Base-by-base conservation (phyloP, 495 filamentous ascomycete genomes). In the Cryomyces minteri region DNA sequence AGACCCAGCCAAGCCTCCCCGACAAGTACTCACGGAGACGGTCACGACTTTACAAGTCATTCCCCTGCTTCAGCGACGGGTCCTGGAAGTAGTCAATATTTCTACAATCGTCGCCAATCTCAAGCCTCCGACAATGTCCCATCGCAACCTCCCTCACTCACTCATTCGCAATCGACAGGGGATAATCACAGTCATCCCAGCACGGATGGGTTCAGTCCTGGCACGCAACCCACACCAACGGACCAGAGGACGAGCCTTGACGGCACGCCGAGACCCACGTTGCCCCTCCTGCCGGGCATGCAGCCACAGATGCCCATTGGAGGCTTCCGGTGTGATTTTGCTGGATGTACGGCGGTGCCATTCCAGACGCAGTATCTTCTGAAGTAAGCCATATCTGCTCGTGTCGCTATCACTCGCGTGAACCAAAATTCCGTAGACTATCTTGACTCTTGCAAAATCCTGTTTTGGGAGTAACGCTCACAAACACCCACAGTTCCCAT, bases 311-410 rank as follows among this genome's bases (percentile, higher is more conserved):
- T 48, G 25, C 51, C 51, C 12, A 38, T 40, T 8, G 51, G 48
- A n/a, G 62, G 60, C 33, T 80, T 70, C 56, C 72, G 69, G 53
- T 87, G 82, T 59, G 69, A 67, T n/a, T 71, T 73, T 70, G 66
- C 69, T 1, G 82, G 80, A 7, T 98, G 90, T 55, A 87, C 56
- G 28, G 88, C 88, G 38, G 59, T 73, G 14, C 83, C 90, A 5
- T 98, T 98, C 54, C 87, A 94, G 61, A 96, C 90, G 1, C 90
- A 96, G 53, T 84, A 84, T 63, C 62, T 84, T 5, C 58, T 84
- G 12, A 82, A 82, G 80, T 84, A 68, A 64, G 77, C 60, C 18
- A 25, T 25, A 5, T 45, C 29, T 37, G 40, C 32, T 40, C 33
- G 8, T 1, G 4, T 34, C 41, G n/a, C 36, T 38, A 38, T 25